phyloP scores from a whole-genome alignment of 2,329 filamentous ascomycete genomes.

The Claviceps paspali region DNA sequence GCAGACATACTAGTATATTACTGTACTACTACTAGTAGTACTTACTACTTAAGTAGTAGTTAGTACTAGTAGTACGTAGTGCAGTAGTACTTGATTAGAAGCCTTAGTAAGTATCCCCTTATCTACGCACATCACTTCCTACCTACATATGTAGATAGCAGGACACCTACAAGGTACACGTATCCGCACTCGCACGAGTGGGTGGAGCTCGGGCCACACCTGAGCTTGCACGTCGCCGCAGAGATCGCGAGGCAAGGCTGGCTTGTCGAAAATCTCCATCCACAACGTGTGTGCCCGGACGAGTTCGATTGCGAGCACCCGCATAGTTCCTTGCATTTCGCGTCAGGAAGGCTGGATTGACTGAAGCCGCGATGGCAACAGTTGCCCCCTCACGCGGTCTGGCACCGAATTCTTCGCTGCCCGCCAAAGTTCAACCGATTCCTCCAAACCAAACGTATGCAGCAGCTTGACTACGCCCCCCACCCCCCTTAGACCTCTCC shows the following conservation, averaged over 20 bases:
- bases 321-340: neutral
- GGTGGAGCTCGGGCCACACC: constrained; percentile 1
- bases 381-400: constrained; percentile 25
- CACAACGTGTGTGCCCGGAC: no score
- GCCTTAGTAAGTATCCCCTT: no score
- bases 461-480: neutral
- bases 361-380: constrained; percentile 18
- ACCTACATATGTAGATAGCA: no score
- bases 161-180: no score
- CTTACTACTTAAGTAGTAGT: no score
- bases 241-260: constrained; percentile 3
- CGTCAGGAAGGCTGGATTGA: neutral
- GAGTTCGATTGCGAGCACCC: no score
- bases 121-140: no score
- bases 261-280: constrained; percentile 1
- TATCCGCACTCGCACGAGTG: no score
- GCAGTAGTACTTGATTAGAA: no score
- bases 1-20: no score
- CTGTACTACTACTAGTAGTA: no score
- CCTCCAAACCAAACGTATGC: constrained; percentile 64
- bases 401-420: constrained; percentile 25
- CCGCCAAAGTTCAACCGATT: constrained; percentile 36
- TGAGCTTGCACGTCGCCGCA: neutral
- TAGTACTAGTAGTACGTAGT: no score
- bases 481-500: neutral